Evolutionary conservation across 2,329 filamentous ascomycete species (phyloP), one percentile per base, ranked within the genome.

Genomic region (Botrytis pseudocinerea): DNA sequence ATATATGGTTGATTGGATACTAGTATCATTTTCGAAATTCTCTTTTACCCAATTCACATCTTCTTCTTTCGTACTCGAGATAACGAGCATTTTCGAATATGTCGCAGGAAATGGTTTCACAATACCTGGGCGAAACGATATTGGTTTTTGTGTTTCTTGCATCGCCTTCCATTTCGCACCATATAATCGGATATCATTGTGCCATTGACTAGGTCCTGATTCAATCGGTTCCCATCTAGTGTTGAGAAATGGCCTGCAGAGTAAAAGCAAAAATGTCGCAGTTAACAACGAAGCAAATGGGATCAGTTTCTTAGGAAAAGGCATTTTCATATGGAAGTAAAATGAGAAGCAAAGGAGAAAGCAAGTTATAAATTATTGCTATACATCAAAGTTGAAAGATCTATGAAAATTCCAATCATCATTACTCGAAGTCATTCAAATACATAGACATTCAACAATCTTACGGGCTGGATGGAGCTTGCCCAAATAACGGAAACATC

Each of bases 1-100:
- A 62, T 81, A 81, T 22, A 78, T 63, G 3, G 48, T 63, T 18
- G 66, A 63, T 44, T 63, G 57, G 9, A 73, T 42, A 7, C 16
- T 10, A 9, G 46, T 7, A 40, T 70, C 46, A 6, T 44, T 14
- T 44, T 44, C 22, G 46, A 73, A 70, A 16, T 63, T 32, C n/a
- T 64, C 65, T 12, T 8, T 4, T 2, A 73, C 32, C 71, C 71
- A 73, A 46, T 25, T 25, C 25, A 64, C 57, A 40, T 73, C 59
- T 9, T 73, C 71, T 1, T 62, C 9, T 48, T 59, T 69, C 10
- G 65, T 73, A 3, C 66, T 32, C 1, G 71, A 51, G 32, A 73
- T 64, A 8, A 73, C 60, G 38, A 73, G 59, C 59, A 46, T 70
- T 42, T 70, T 73, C 20, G 66, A 44, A 42, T 69, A 70, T 20